A percentile compares a stretch with the other conserved stretches of the same genome.
Conservation (phyloP, 164 flowering plant genomes). For the Tetracentron sinense region DNA sequence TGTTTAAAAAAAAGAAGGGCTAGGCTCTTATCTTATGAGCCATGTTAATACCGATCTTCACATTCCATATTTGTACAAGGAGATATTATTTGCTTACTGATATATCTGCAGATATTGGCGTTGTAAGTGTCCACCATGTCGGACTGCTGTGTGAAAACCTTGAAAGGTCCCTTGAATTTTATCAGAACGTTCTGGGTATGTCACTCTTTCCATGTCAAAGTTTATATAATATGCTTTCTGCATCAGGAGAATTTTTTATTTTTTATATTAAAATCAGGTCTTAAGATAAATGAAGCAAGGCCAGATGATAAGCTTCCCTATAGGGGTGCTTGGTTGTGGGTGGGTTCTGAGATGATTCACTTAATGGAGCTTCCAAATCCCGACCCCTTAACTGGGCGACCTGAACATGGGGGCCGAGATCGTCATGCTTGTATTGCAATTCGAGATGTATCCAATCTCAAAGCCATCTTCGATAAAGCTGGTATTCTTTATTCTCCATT, state of each 20-base stretch:
- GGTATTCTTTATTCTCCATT: conserved; percentile 33
- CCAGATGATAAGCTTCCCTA: conserved; percentile 96
- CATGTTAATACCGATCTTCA: background rate
- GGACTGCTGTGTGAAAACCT: conserved; percentile 88
- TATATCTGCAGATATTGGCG: conserved; percentile 64
- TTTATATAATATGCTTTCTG: background rate
- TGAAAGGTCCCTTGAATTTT: conserved; percentile 80
- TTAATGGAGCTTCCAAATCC: conserved; percentile 99
- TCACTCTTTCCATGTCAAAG: background rate
- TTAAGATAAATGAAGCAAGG: conserved; percentile 85
- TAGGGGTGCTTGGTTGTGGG: conserved; percentile 99
- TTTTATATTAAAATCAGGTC: conserved; percentile 18
- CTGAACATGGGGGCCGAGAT: conserved; percentile 93
- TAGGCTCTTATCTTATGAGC: background rate
- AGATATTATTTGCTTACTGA: background rate
- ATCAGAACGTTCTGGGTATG: conserved; percentile 81
- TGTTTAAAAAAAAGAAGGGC: too few relatives aligned
- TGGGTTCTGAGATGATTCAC: conserved; percentile 98
- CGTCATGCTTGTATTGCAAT: conserved; percentile 88
- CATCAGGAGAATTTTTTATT: background rate
- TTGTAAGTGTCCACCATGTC: conserved; percentile 84
- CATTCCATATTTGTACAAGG: background rate
- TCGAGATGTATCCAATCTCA: conserved; percentile 79
- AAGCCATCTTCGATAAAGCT: conserved; percentile 69
- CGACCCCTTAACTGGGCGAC: conserved; percentile 84